Conservation (phyloP, 768 basidiomycete genomes). For the Boletus sp. region DNA sequence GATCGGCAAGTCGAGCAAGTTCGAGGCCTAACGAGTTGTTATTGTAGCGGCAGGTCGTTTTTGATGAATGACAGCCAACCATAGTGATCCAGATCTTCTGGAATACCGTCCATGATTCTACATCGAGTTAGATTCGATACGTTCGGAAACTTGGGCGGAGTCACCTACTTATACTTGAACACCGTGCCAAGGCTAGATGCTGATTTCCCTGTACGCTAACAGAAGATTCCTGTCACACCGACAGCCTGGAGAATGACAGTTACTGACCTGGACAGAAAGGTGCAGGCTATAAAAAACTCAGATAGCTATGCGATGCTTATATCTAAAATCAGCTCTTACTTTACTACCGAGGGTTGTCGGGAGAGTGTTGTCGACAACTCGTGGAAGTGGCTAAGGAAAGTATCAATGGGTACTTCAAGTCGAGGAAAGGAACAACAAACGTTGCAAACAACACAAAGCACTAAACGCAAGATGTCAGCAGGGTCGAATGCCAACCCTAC, state of each 20-base stretch:
- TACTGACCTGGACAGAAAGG: constrained; percentile 68
- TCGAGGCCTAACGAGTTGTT: constrained; percentile 64
- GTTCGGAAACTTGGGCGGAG: neutral
- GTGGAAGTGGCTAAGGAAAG: constrained; percentile 59
- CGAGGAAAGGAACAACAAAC: constrained; percentile 35
- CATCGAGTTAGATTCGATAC: neutral
- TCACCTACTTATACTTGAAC: constrained; percentile 71
- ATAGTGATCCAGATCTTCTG: constrained; percentile 65
- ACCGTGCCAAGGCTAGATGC: constrained; percentile 60
- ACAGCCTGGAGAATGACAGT: neutral
- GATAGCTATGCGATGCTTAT: neutral
- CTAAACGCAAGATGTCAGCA: constrained; percentile 36
- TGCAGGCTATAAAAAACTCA: constrained; percentile 55
- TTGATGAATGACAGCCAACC: constrained; percentile 41
- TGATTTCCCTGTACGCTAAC: constrained; percentile 53
- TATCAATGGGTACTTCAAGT: neutral
- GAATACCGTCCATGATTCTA: constrained; percentile 73
- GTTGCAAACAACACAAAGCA: constrained; percentile 90
- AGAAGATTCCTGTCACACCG: neutral
- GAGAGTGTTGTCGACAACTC: constrained; percentile 78
- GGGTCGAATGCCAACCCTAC: neutral
- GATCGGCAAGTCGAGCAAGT: constrained; percentile 81
- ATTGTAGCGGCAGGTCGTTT: neutral
- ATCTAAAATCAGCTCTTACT: constrained; percentile 44
- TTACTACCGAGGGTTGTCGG: constrained; percentile 72